phyloP scores from a whole-genome alignment of 2,329 filamentous ascomycete genomes.

The Claviceps purpurea region DNA sequence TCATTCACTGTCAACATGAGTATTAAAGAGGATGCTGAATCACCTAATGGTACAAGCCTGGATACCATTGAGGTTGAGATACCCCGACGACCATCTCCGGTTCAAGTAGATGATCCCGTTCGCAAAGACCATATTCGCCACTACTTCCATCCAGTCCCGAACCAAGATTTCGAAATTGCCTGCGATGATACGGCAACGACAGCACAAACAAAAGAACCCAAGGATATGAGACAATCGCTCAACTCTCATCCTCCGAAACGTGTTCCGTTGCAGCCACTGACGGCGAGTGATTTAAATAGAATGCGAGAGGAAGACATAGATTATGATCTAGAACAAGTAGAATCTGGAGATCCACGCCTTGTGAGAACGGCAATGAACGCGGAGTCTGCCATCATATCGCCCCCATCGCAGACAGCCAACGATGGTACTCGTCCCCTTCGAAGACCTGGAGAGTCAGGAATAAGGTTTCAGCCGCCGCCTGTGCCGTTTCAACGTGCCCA shows the following conservation, averaged over 20 bases:
- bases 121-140: constrained; percentile 15
- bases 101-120: background rate
- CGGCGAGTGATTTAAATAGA: constrained; percentile 8
- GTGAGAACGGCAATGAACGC: background rate
- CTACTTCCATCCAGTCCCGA: constrained; percentile 16
- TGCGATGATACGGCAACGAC: constrained; percentile 21
- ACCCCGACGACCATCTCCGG: constrained; percentile 6
- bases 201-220: background rate
- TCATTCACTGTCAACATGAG: constrained; percentile 19
- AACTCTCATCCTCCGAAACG: background rate
- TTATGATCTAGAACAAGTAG: constrained; percentile 2
- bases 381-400: background rate
- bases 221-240: background rate
- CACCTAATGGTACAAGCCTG: constrained; percentile 13
- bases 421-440: background rate
- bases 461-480: background rate
- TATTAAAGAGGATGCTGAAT: constrained; percentile 18
- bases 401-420: background rate
- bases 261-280: constrained; percentile 9
- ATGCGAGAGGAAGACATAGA: constrained; percentile 8
- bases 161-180: constrained; percentile 19
- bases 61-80: constrained; percentile 15
- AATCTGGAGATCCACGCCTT: background rate
- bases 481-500: background rate
- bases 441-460: background rate